Evolutionary conservation across 805 yeast species (phyloP), one percentile per base, ranked within the genome.

Genomic region (Ogataea ramenticola): DNA sequence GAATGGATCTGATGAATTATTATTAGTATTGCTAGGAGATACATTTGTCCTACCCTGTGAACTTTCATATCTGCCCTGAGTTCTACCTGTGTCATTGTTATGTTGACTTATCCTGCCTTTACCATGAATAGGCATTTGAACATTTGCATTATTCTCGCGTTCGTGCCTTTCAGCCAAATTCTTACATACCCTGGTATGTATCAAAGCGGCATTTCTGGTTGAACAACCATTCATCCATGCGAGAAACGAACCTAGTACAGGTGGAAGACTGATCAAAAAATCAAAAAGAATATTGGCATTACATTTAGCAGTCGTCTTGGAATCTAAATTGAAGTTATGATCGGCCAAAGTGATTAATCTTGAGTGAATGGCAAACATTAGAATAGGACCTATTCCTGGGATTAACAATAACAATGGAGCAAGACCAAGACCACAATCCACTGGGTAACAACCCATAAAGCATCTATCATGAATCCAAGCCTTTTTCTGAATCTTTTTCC

Each of bases 391-490:
- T n/a, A 91, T 61, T 0, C 77, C 83, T 0, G 98, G 98, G 10
- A 91, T 44, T 3, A 50, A 37, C 9, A 87, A 64, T 34, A 82
- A 71, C 14, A 89, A 42, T 1, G 96, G 93, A 1, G 84, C 91
- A 55, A 82, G 62, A 0, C 96, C 96, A 17, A 85, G 53, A 1
- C 93, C 91, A 50, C 87, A 73, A 62, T 80, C 89, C 50, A 76
- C 70, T 12, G 85, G 81, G 39, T 80, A 81, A 49, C 90, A 81
- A 0, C 96, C 96, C 60, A 85, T 70, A 54, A 87, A 76, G 58
- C 95, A 86, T 51, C 75, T 74, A 59, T 91, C 98, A 57, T 91
- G 89, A 15, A 74, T 56, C 96, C 96, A 90, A 0, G 97, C 97
- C 47, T 77, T 73, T 41, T 66, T 71, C 56, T 82, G 90, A n/a